Evolutionary conservation across 176 grass and related monocot genomes (phyloP).

Genomic region (Poa annua): DNA sequence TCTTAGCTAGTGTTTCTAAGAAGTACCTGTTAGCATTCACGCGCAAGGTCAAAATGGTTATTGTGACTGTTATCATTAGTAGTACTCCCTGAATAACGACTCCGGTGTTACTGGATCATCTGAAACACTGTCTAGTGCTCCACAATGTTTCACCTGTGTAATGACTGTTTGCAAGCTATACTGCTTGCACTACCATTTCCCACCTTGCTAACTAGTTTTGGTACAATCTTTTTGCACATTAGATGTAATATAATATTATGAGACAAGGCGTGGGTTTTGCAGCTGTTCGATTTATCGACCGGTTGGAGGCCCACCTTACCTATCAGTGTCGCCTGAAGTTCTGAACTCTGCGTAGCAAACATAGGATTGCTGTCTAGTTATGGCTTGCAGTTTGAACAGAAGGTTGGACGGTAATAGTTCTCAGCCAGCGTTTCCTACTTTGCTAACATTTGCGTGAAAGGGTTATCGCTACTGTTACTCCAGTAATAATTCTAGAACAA

Average conservation of each 20-base stretch:
- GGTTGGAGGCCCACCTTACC: neutral
- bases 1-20: neutral
- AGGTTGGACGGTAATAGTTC: neutral
- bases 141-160: neutral
- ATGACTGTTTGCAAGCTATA: slow-evolving; percentile 14
- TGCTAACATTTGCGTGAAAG: neutral
- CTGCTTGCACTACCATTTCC: neutral
- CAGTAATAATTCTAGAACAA: neutral
- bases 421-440: neutral
- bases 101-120: neutral
- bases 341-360: neutral
- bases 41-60: neutral
- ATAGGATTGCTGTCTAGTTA: neutral
- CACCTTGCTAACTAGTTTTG: neutral
- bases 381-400: neutral
- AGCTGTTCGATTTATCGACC: neutral
- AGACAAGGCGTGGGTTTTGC: neutral
- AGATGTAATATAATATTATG: neutral
- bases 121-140: neutral
- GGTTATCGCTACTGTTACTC: neutral
- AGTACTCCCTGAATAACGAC: neutral
- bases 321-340: neutral
- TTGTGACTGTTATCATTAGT: neutral
- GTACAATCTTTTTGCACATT: neutral
- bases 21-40: neutral